Conservation (phyloP, 2,329 filamentous ascomycete genomes). For the Trichoderma simmonsii region DNA sequence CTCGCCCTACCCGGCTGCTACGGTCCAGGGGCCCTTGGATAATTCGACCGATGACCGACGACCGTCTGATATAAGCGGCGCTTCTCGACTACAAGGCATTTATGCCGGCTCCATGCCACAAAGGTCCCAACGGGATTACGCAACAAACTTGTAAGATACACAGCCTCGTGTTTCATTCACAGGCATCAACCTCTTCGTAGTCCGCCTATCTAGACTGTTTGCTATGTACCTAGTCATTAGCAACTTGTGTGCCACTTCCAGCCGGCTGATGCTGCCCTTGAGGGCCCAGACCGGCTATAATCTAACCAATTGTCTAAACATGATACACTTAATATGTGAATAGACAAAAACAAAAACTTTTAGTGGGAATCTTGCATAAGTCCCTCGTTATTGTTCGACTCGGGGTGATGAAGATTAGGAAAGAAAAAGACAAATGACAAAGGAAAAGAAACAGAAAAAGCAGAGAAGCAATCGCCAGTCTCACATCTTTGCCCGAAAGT, state of each 20-base stretch:
- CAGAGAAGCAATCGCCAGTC: background rate
- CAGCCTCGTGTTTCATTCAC: background rate
- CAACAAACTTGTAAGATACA: background rate
- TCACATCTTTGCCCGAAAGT: background rate
- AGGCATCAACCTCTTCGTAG: background rate
- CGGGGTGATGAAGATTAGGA: background rate
- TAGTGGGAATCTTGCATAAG: background rate
- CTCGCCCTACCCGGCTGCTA: background rate
- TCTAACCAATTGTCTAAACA: conserved; percentile 9
- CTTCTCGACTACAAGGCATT: background rate
- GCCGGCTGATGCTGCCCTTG: conserved; percentile 2
- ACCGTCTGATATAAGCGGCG: background rate
- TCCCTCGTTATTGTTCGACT: background rate
- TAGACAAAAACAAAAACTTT: background rate
- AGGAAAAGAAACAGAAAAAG: background rate
- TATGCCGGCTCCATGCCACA: background rate
- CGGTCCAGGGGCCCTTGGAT: background rate
- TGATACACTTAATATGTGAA: background rate
- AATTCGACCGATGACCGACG: background rate
- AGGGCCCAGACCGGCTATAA: conserved; percentile 7
- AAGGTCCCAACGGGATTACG: background rate
- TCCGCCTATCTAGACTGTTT: background rate
- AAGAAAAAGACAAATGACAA: background rate
- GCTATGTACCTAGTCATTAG: background rate
- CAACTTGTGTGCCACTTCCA: background rate